These are phyloP conservation scores for Exserohilum turcica DNA, from an alignment of 2,329 filamentous ascomycete species.

Conservation along the genomic window DNA sequence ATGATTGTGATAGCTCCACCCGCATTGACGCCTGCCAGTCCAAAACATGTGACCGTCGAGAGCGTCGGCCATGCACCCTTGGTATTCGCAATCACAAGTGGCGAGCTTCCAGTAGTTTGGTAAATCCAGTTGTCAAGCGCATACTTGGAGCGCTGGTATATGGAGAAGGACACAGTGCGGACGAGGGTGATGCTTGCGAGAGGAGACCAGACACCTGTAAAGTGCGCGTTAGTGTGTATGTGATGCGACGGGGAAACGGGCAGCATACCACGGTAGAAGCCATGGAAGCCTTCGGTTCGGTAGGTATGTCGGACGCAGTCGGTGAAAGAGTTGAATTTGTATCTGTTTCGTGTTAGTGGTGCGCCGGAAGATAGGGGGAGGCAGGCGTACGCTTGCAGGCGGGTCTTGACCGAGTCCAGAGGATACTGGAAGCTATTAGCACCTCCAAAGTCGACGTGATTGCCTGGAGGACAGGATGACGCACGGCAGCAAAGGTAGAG, in stretches of 20 bases:
- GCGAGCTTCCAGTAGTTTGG: conserved; percentile 67
- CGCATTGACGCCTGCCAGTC: conserved; percentile 76
- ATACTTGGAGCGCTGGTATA: conserved; percentile 79
- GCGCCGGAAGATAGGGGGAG: not conserved
- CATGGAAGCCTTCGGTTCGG: conserved; percentile 56
- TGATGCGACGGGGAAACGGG: not conserved
- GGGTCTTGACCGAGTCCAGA: conserved; percentile 86
- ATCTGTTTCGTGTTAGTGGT: conserved; percentile 48
- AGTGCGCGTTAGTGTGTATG: conserved; percentile 19
- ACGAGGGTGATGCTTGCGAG: conserved; percentile 78
- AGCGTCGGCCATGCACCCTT: conserved; percentile 72
- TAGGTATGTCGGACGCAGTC: conserved; percentile 80
- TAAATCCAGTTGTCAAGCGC: conserved; percentile 73
- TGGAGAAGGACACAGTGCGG: conserved; percentile 77
- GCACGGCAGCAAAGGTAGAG: conserved; percentile 73
- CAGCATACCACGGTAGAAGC: conserved; percentile 59
- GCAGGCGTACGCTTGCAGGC: conserved; percentile 71
- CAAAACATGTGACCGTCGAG: conserved; percentile 76
- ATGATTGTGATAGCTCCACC: conserved; percentile 80
- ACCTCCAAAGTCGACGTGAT: not conserved
- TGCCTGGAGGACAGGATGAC: conserved; percentile 16
- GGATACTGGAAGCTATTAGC: conserved; percentile 63
- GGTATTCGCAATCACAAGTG: conserved; percentile 73
- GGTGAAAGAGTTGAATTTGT: conserved; percentile 74
- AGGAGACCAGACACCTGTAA: conserved; percentile 73